phyloP scores from a whole-genome alignment of 2,329 filamentous ascomycete species.

The Eutypa lata region DNA sequence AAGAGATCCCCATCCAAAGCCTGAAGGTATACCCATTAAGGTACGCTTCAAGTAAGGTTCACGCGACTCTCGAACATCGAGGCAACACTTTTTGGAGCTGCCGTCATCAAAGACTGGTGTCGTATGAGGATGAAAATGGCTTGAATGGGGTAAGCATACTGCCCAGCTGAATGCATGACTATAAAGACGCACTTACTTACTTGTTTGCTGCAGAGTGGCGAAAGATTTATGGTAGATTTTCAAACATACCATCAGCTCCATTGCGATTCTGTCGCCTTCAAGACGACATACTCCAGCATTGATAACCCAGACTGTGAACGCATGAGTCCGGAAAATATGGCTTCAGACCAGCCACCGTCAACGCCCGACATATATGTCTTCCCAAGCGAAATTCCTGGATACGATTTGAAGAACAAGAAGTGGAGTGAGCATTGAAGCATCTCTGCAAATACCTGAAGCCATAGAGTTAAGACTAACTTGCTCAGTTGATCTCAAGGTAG shows the following conservation, averaged over 20 bases:
- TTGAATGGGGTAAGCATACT: background rate
- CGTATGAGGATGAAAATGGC: slow-evolving; percentile 2
- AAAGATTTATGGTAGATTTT: slow-evolving; percentile 13
- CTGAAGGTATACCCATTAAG: slow-evolving; percentile 1
- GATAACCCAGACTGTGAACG: no score
- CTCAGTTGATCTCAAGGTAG: slow-evolving; percentile 10
- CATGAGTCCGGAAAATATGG: background rate
- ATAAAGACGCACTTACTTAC: no score
- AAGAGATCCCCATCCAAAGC: slow-evolving; percentile 1
- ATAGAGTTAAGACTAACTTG: background rate
- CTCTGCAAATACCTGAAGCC: background rate
- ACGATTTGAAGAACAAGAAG: slow-evolving; percentile 10
- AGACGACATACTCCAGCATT: no score
- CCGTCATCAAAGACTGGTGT: slow-evolving; percentile 2
- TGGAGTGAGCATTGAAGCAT: slow-evolving; percentile 7
- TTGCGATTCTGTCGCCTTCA: background rate
- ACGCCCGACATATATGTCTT: slow-evolving; percentile 9
- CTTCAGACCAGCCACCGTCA: background rate
- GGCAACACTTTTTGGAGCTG: slow-evolving; percentile 4
- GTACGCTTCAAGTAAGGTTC: background rate
- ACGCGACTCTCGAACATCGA: background rate
- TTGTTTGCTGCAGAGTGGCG: background rate
- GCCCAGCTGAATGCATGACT: background rate
- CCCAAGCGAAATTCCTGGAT: slow-evolving; percentile 6
- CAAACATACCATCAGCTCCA: slow-evolving; percentile 9